These are phyloP conservation scores for Pontederia crassipes DNA, from an alignment of 176 grass and related monocot genomes.

Conservation along the genomic window DNA sequence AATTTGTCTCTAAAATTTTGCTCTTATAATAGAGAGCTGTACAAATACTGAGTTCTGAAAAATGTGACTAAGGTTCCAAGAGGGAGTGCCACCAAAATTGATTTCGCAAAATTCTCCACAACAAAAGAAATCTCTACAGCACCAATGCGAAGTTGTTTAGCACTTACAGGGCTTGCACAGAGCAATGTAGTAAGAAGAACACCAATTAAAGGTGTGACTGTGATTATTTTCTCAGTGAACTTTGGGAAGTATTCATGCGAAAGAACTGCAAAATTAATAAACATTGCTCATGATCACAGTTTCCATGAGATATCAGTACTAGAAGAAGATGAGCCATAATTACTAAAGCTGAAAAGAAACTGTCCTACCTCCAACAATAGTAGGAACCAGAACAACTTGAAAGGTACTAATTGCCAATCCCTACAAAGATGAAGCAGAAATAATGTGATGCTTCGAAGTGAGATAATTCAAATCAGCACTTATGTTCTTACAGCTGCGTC, in stretches of 20 bases:
- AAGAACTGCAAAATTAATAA: conserved; percentile 44
- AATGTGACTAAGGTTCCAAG: too few relatives aligned
- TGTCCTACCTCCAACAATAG: conserved; percentile 69
- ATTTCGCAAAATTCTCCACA: not conserved
- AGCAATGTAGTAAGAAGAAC: conserved; percentile 93
- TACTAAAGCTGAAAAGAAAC: conserved; percentile 16
- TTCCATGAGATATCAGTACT: not conserved
- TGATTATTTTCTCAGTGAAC: conserved; percentile 65
- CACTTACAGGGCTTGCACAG: conserved; percentile 92
- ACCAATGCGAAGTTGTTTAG: not conserved
- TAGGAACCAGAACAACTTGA: conserved; percentile 89
- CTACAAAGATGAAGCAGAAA: conserved; percentile 21
- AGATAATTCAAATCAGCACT: not conserved
- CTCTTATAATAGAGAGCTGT: too few relatives aligned
- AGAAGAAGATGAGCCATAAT: not conserved
- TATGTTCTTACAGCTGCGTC: conserved; percentile 76
- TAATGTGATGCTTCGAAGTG: too few relatives aligned
- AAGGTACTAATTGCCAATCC: conserved; percentile 97
- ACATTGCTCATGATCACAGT: too few relatives aligned
- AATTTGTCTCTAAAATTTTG: too few relatives aligned
- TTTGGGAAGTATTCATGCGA: conserved; percentile 85
- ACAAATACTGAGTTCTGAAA: too few relatives aligned
- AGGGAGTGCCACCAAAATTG: not conserved
- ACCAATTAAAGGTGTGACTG: conserved; percentile 69
- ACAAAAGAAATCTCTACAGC: not conserved